phyloP scores from a whole-genome alignment of 2,329 filamentous ascomycete species.

The Penicillium sp. region DNA sequence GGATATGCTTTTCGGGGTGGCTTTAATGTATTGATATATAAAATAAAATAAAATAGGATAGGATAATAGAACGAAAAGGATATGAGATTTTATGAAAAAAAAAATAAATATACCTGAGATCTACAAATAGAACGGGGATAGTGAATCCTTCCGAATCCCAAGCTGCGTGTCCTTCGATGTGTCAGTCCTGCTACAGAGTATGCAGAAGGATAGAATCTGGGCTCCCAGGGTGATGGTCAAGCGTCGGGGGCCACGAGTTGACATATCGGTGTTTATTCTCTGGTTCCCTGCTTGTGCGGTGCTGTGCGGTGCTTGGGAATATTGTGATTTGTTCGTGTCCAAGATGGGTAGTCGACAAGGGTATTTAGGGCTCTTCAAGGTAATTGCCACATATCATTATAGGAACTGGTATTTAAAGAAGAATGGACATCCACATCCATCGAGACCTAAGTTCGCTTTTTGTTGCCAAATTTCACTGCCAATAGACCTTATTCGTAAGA shows the following conservation, averaged over 20 bases:
- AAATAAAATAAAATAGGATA: not conserved
- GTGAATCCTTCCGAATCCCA: constrained; percentile 10
- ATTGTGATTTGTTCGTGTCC: not conserved
- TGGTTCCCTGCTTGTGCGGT: not conserved
- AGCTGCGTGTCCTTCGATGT: constrained; percentile 12
- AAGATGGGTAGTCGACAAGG: not conserved
- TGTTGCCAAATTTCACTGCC: not conserved
- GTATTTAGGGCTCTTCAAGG: not conserved
- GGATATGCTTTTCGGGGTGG: not conserved
- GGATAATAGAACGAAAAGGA: not conserved
- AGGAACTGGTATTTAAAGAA: not conserved
- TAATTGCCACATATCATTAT: not conserved
- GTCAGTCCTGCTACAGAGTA: constrained; percentile 8
- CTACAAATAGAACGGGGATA: constrained; percentile 20
- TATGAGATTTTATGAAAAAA: not conserved
- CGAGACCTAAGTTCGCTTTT: not conserved
- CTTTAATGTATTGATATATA: not conserved
- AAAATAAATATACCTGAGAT: constrained; percentile 7
- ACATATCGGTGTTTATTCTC: not conserved
- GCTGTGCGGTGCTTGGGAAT: not conserved
- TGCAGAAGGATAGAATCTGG: constrained; percentile 13
- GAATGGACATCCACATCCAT: not conserved
- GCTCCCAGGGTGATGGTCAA: constrained; percentile 7
- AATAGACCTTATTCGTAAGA: too few relatives aligned
- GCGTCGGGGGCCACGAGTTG: not conserved